phyloP scores from a whole-genome alignment of 495 filamentous ascomycete species.

The Tuber aestivum region DNA sequence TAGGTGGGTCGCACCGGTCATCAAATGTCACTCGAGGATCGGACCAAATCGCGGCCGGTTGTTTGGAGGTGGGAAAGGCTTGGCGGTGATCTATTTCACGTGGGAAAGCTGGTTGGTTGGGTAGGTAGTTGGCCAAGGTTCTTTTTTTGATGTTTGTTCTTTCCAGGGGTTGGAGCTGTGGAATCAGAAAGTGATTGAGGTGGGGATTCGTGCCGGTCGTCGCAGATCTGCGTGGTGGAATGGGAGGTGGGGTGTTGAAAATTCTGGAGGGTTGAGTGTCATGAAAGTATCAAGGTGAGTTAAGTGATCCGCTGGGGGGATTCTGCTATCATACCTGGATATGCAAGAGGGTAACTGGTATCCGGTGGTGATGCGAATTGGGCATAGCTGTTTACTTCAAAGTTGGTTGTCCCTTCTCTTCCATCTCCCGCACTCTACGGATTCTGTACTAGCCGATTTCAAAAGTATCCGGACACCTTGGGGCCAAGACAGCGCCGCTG shows the following conservation, averaged over 20 bases:
- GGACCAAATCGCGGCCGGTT: neutral
- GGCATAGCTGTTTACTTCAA: neutral
- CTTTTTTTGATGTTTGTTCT: neutral
- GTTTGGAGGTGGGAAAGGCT: neutral
- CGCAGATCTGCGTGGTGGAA: neutral
- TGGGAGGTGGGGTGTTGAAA: neutral
- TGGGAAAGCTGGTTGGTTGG: neutral
- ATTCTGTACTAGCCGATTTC: no score
- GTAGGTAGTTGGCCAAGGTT: neutral
- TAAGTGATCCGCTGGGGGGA: neutral
- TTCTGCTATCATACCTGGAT: neutral
- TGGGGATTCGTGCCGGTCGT: neutral
- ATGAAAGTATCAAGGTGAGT: neutral
- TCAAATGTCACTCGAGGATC: neutral
- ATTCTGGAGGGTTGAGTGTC: no score
- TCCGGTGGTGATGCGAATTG: neutral
- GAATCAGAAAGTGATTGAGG: neutral
- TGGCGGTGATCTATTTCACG: neutral
- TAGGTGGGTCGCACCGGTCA: neutral
- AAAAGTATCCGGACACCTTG: no score
- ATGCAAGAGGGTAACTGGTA: neutral
- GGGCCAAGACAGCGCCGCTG: no score
- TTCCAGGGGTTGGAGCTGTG: neutral
- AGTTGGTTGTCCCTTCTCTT: neutral
- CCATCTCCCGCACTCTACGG: neutral